Conservation (phyloP, 805 yeast genomes). For the Ogataea chonburiensis region DNA sequence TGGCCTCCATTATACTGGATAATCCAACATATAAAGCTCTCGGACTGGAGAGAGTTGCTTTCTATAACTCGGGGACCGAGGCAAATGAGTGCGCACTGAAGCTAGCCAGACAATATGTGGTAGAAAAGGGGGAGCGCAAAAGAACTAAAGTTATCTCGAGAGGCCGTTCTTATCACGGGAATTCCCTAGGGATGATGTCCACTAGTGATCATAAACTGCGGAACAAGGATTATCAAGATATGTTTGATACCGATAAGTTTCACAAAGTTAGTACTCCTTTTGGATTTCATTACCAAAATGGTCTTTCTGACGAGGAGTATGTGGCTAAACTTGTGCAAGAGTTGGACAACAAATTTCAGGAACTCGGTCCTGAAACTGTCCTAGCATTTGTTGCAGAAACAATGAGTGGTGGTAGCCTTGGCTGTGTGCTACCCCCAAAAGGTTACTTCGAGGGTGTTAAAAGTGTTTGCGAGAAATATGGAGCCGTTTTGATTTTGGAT, state of each 20-base stretch:
- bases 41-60: conserved; percentile 34
- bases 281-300: conserved; percentile 24
- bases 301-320: conserved; percentile 16
- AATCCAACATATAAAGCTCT: conserved; percentile 31
- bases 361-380: conserved; percentile 26
- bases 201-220: conserved; percentile 35
- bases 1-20: conserved; percentile 41
- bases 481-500: conserved; percentile 45
- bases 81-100: conserved; percentile 76
- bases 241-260: conserved; percentile 5
- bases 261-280: conserved; percentile 19
- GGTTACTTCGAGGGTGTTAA: conserved; percentile 40
- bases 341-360: conserved; percentile 25
- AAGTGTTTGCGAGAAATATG: conserved; percentile 49
- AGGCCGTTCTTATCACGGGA: conserved; percentile 46
- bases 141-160: conserved; percentile 42
- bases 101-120: conserved; percentile 51
- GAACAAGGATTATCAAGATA: conserved; percentile 32
- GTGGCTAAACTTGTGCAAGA: conserved; percentile 21
- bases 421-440: conserved; percentile 30
- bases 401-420: conserved; percentile 26
- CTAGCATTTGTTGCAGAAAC: conserved; percentile 29
- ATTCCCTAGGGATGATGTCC: conserved; percentile 42
- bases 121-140: conserved; percentile 38
- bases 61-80: conserved; percentile 70